Evolutionary conservation across 2,329 filamentous ascomycete species (phyloP), one percentile per base, ranked within the genome.

Genomic region (Verticillium dahliae): DNA sequence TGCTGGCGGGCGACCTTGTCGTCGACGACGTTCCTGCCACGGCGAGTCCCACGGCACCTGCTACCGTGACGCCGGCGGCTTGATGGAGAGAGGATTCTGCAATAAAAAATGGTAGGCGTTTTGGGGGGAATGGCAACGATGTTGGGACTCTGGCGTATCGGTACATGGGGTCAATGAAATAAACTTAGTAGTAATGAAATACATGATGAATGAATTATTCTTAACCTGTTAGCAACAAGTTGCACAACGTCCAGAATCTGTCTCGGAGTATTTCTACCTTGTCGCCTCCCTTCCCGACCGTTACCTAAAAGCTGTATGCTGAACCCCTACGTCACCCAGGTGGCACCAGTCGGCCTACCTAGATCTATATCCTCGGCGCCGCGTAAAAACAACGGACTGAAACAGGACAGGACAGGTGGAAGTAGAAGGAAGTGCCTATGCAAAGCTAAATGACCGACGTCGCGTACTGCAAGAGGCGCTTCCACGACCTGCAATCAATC

Each of bases 1-100:
- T 61, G 61, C 58, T 62, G 13, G 57, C 61, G 0, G 5, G 61
- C 14, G 64, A 65, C 22, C 45, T 65, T 14, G 57, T 60, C 52
- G 64, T 65, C 54, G 64, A 63, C 41, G 61, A 58, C 7, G 45
- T 54, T 54, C 45, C 52, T 33, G 58, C 34, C 6, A 38, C 33
- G 6, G 58, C 45, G 7, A 52, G 45, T n/a, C 45, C 45, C 11
- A 52, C 45, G n/a, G 45, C 55, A 22, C 35, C 55, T 34, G 35
- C 35, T 11, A 7, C 27, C 34, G 31, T 57, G 15, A 4, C 34
- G 22, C 27, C 54, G n/a, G 27, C 35, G 14, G 55, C 33, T 6
- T 38, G 15, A 57, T 34, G 27, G 9, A 34, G 34, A 34, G 27
- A 18, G 27, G 27, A 38, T 11, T 34, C 14, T 5, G 14, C 14